Conservation (phyloP, 495 filamentous ascomycete genomes). For the Talaromyces ruber region DNA sequence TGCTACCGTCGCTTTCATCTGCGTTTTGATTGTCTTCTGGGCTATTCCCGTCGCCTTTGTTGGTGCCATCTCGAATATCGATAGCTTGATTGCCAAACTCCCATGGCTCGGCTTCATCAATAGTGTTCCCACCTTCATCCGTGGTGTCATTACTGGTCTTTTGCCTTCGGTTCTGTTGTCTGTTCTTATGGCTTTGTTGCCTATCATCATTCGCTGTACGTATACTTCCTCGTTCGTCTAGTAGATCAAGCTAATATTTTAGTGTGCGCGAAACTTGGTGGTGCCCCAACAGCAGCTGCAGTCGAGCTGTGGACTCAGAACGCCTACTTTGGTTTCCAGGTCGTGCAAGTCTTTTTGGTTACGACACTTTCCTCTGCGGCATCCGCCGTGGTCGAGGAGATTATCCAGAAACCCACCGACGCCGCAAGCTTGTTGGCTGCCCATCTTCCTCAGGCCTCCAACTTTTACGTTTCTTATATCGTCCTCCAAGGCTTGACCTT, state of each 20-base stretch:
- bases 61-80: slow-evolving; percentile 80
- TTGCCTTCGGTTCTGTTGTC: slow-evolving; percentile 73
- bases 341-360: slow-evolving; percentile 90
- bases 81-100: slow-evolving; percentile 50
- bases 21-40: slow-evolving; percentile 87
- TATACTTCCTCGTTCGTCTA: slow-evolving; percentile 2
- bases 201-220: slow-evolving; percentile 71
- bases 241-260: slow-evolving; percentile 28
- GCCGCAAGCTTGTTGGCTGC: slow-evolving; percentile 59
- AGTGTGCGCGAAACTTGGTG: slow-evolving; percentile 58
- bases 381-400: slow-evolving; percentile 42
- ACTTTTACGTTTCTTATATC: slow-evolving; percentile 94
- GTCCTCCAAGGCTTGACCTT: slow-evolving; percentile 88
- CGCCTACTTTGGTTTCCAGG: slow-evolving; percentile 89
- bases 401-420: slow-evolving; percentile 52
- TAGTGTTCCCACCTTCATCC: slow-evolving; percentile 58
- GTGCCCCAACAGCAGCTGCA: slow-evolving; percentile 65
- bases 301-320: slow-evolving; percentile 87
- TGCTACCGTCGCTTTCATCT: slow-evolving; percentile 60
- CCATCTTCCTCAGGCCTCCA: slow-evolving; percentile 73
- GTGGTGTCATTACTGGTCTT: slow-evolving; percentile 79
- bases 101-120: slow-evolving; percentile 66
- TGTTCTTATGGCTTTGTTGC: slow-evolving; percentile 82
- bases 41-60: slow-evolving; percentile 79
- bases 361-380: slow-evolving; percentile 70